Percentiles rank a stretch among this genome's conserved stretches.
These are phyloP conservation scores for Polygonum maritimum DNA, from an alignment of 148 eudicot species.

Conservation along the genomic window DNA sequence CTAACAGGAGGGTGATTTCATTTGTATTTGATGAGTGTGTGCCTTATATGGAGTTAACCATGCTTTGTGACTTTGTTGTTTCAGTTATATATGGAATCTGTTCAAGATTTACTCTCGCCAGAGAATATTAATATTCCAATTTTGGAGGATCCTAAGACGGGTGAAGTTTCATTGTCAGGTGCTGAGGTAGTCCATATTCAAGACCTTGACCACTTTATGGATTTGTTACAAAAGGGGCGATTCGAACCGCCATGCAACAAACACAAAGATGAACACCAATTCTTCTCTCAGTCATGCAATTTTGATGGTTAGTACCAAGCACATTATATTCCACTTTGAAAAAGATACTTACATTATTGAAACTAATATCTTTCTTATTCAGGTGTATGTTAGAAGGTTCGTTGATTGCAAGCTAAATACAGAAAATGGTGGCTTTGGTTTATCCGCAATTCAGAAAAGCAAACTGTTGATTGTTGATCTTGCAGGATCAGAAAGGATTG, in stretches of 20 bases:
- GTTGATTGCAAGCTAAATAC: conserved; percentile 33
- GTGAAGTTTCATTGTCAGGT: too few species aligned
- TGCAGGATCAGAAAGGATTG: conserved; percentile 92
- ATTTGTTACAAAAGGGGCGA: conserved; percentile 75
- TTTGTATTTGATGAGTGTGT: too few species aligned
- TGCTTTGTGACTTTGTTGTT: too few species aligned
- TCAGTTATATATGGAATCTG: too few species aligned
- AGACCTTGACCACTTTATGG: conserved; percentile 72
- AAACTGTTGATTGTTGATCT: conserved; percentile 94
- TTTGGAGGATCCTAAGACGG: too few species aligned
- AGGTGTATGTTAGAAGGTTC: conserved; percentile 71
- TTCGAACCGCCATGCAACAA: conserved; percentile 90
- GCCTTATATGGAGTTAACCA: too few species aligned
- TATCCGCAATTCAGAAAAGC: conserved; percentile 70
- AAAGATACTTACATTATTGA: too few species aligned
- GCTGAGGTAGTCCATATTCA: conserved; percentile 54
- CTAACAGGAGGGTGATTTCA: too few species aligned
- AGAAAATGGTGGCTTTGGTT: conserved; percentile 23
- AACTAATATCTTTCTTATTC: background rate
- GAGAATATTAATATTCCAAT: too few species aligned
- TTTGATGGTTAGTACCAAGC: conserved; percentile 54
- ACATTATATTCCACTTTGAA: background rate
- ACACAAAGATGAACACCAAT: conserved; percentile 88
- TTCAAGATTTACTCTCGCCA: too few species aligned
- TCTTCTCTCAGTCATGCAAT: conserved; percentile 99